Conservation (phyloP, 495 filamentous ascomycete species). For the Penicillium longicatenatum region DNA sequence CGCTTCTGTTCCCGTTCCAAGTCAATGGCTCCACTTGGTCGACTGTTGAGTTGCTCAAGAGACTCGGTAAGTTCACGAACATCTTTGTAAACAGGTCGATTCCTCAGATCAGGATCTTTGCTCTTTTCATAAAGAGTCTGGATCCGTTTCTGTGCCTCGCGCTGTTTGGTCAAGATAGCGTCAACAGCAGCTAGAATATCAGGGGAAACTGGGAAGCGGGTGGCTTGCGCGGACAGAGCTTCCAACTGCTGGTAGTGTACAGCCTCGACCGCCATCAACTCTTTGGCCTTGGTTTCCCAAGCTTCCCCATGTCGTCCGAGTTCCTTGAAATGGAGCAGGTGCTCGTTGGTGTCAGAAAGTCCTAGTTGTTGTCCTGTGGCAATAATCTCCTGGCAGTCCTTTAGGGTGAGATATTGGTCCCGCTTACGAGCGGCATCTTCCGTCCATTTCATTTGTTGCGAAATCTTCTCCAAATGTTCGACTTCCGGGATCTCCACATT, state of each 20-base stretch:
- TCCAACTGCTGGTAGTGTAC: constrained; percentile 95
- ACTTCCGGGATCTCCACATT: constrained; percentile 96
- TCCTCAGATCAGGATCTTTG: constrained; percentile 68
- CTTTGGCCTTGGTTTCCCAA: constrained; percentile 93
- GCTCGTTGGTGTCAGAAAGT: constrained; percentile 75
- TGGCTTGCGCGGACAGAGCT: constrained; percentile 78
- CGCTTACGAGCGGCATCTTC: constrained; percentile 70
- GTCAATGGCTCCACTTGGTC: constrained; percentile 86
- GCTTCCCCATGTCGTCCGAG: constrained; percentile 73
- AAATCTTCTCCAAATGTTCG: constrained; percentile 74
- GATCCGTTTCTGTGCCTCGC: constrained; percentile 89
- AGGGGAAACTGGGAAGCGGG: constrained; percentile 74
- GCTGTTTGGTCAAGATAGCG: constrained; percentile 91
- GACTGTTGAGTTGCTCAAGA: constrained; percentile 84
- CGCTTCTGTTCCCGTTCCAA: constrained; percentile 93
- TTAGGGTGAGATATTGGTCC: constrained; percentile 62
- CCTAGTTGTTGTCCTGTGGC: constrained; percentile 71
- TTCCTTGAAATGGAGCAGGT: constrained; percentile 72
- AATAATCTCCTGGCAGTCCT: constrained; percentile 78
- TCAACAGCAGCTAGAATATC: constrained; percentile 85
- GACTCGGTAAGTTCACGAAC: constrained; percentile 87
- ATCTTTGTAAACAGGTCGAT: constrained; percentile 88
- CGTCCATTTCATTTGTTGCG: constrained; percentile 88
- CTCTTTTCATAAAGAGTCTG: constrained; percentile 75
- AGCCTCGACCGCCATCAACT: constrained; percentile 84